A percentile compares a stretch with the other conserved stretches of the same genome.
Conservation (phyloP, 768 basidiomycete genomes). For the Amanita molliuscula region DNA sequence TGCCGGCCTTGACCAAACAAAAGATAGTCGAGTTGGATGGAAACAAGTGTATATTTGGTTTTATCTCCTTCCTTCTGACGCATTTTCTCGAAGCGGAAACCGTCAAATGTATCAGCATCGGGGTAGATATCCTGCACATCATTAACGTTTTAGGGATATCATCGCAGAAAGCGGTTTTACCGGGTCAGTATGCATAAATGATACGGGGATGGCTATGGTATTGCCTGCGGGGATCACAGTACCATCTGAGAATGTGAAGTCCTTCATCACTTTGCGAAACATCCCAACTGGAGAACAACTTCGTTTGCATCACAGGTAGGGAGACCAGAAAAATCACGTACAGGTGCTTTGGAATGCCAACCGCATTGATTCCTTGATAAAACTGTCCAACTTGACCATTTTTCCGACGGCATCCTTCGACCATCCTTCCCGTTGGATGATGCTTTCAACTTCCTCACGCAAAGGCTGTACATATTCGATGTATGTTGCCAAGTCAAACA, state of each 20-base stretch:
- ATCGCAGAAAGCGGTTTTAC: background rate
- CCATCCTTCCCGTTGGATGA: slow-evolving; percentile 27
- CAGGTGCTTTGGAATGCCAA: slow-evolving; percentile 14
- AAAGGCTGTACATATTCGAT: slow-evolving; percentile 22
- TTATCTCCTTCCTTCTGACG: slow-evolving; percentile 16
- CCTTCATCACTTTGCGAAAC: slow-evolving; percentile 22
- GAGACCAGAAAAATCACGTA: slow-evolving; percentile 5
- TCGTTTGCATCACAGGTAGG: background rate
- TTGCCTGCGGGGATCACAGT: slow-evolving; percentile 17
- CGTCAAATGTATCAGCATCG: slow-evolving; percentile 20
- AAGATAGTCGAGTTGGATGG: slow-evolving; percentile 17
- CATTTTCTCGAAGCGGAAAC: slow-evolving; percentile 30
- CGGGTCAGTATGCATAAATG: slow-evolving; percentile 7
- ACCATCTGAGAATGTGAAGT: slow-evolving; percentile 25
- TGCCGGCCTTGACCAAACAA: slow-evolving; percentile 21
- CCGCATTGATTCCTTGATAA: slow-evolving; percentile 29
- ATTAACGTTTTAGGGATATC: background rate
- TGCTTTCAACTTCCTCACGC: slow-evolving; percentile 31
- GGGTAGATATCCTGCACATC: slow-evolving; percentile 22
- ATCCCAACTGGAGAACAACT: slow-evolving; percentile 12
- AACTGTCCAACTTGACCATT: slow-evolving; percentile 36
- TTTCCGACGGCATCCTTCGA: slow-evolving; percentile 22
- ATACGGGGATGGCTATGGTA: slow-evolving; percentile 8
- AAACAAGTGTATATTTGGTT: slow-evolving; percentile 20
- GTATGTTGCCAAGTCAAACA: slow-evolving; percentile 25